Percentiles rank a stretch among this genome's conserved stretches.
phyloP scores from a whole-genome alignment of 768 basidiomycete species.

The Candolleomyces aberdarensis region DNA sequence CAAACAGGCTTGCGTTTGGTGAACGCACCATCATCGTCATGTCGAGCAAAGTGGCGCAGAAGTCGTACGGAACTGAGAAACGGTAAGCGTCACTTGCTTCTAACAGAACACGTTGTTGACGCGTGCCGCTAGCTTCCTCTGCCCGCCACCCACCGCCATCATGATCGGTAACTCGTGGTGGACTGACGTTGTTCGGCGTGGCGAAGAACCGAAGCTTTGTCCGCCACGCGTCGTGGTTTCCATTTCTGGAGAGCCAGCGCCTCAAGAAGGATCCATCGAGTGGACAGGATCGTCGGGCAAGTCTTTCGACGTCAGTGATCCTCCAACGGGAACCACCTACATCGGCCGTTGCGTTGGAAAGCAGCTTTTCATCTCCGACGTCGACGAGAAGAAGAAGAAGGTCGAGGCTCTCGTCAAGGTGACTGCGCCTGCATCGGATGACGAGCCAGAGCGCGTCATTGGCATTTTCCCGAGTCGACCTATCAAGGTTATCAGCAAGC shows the following conservation, averaged over 20 bases:
- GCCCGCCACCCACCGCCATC: conserved; percentile 90
- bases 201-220: conserved; percentile 69
- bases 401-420: conserved; percentile 92
- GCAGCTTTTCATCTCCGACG: conserved; percentile 92
- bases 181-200: conserved; percentile 73
- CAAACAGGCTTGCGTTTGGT: conserved; percentile 85
- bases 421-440: conserved; percentile 74
- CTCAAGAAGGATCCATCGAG: conserved; percentile 81
- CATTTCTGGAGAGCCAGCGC: conserved; percentile 86
- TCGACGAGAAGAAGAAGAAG: conserved; percentile 93
- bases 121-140: conserved; percentile 64
- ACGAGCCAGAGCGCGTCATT: conserved; percentile 78
- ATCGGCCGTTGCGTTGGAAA: conserved; percentile 93
- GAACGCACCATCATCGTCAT: conserved; percentile 94
- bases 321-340: conserved; percentile 81
- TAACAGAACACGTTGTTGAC: conserved; percentile 9
- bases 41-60: conserved; percentile 98
- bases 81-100: conserved; percentile 43
- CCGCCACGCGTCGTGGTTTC: conserved; percentile 84
- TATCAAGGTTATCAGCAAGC: conserved; percentile 99
- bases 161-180: conserved; percentile 96
- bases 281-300: conserved; percentile 88
- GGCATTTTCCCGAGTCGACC: conserved; percentile 89
- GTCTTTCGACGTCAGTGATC: conserved; percentile 75
- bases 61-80: conserved; percentile 96